Evolutionary conservation across 2,329 filamentous ascomycete species (phyloP).

Genomic region (Colletotrichum sansevieriae): DNA sequence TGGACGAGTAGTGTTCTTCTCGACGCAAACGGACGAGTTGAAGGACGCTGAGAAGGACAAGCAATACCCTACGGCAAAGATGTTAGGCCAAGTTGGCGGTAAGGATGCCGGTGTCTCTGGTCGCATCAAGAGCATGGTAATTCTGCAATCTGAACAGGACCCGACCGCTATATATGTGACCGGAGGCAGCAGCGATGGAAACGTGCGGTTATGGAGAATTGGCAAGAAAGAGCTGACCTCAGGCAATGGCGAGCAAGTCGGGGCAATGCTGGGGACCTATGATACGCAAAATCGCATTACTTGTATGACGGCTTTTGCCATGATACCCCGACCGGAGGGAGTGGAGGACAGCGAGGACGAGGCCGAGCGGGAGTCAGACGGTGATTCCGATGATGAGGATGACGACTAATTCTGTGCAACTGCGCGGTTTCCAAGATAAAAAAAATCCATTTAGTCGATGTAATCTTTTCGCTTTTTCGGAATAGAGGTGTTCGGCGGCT

Average conservation of each 20-base stretch:
- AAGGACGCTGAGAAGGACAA: slow-evolving; percentile 48
- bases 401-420: slow-evolving; percentile 46
- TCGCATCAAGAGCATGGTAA: slow-evolving; percentile 90
- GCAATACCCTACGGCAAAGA: slow-evolving; percentile 69
- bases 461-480: neutral
- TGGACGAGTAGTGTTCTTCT: slow-evolving; percentile 86
- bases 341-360: slow-evolving; percentile 70
- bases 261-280: slow-evolving; percentile 79
- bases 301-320: slow-evolving; percentile 86
- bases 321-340: slow-evolving; percentile 77
- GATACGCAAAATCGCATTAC: slow-evolving; percentile 92
- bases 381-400: slow-evolving; percentile 53
- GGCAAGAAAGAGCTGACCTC: slow-evolving; percentile 55
- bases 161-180: slow-evolving; percentile 68
- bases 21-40: slow-evolving; percentile 69
- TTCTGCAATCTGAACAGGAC: slow-evolving; percentile 63
- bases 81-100: slow-evolving; percentile 84
- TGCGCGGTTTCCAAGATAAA: slow-evolving; percentile 8
- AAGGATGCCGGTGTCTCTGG: slow-evolving; percentile 73
- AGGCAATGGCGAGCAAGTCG: slow-evolving; percentile 59
- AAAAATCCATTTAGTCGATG: slow-evolving; percentile 10
- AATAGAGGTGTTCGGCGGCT: neutral
- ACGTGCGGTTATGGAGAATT: slow-evolving; percentile 82
- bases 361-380: slow-evolving; percentile 58
- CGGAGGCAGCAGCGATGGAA: slow-evolving; percentile 87